These are phyloP conservation scores for Melanomma pulvis-pyrius DNA, from an alignment of 495 filamentous ascomycete species.

Conservation along the genomic window DNA sequence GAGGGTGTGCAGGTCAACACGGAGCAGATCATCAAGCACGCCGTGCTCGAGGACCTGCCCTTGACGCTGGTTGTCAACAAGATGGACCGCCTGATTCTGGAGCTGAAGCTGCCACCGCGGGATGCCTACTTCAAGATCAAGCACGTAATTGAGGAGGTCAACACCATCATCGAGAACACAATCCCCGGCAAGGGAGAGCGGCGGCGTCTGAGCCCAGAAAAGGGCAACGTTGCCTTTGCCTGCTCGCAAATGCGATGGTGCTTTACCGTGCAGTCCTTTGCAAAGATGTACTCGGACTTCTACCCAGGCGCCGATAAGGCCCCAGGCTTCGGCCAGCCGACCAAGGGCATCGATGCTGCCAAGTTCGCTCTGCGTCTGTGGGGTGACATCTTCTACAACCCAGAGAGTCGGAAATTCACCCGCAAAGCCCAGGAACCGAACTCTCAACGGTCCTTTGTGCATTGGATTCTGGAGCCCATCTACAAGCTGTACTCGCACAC, in stretches of 20 bases:
- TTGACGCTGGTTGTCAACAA: slow-evolving; percentile 93
- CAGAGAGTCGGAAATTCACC: slow-evolving; percentile 83
- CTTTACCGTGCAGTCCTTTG: slow-evolving; percentile 90
- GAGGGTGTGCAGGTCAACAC: slow-evolving; percentile 97
- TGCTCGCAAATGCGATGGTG: slow-evolving; percentile 94
- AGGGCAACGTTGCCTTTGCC: slow-evolving; percentile 94
- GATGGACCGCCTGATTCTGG: slow-evolving; percentile 91
- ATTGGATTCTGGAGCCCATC: slow-evolving; percentile 93
- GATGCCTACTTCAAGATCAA: slow-evolving; percentile 99
- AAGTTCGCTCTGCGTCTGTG: slow-evolving; percentile 84
- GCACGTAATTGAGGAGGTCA: slow-evolving; percentile 96
- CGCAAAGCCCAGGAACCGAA: slow-evolving; percentile 80
- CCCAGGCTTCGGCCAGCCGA: slow-evolving; percentile 27
- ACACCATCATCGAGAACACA: slow-evolving; percentile 87
- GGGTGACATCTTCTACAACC: slow-evolving; percentile 98
- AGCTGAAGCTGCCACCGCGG: slow-evolving; percentile 89
- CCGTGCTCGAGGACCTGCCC: slow-evolving; percentile 85
- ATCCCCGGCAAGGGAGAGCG: slow-evolving; percentile 81
- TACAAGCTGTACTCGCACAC: slow-evolving; percentile 98
- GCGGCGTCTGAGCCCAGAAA: slow-evolving; percentile 87
- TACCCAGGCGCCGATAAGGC: slow-evolving; percentile 59
- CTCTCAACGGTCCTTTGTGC: slow-evolving; percentile 84
- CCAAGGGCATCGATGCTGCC: slow-evolving; percentile 60
- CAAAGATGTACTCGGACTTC: slow-evolving; percentile 91
- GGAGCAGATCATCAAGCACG: slow-evolving; percentile 94